Conservation (phyloP, 225 moss, liverwort and hornwort genomes). For the Climacium dendroides region DNA sequence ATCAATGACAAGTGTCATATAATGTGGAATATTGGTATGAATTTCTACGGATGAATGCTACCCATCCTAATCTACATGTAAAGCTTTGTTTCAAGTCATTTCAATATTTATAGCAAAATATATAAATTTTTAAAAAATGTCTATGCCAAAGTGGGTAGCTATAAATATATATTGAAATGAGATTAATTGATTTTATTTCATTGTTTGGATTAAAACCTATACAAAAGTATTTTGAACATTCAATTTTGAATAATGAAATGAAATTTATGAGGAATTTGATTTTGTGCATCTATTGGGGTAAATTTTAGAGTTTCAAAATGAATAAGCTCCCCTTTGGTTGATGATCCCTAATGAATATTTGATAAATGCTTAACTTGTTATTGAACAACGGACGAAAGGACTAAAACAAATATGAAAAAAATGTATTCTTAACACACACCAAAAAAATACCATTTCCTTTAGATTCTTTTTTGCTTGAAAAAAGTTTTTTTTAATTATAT, state of each 20-base stretch:
- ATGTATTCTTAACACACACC: not conserved
- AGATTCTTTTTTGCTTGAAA: not conserved
- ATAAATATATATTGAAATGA: not conserved
- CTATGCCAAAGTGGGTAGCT: rapidly evolving
- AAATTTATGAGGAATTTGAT: not conserved
- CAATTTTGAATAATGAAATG: not conserved
- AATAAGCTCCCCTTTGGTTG: not conserved
- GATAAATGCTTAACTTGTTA: not conserved
- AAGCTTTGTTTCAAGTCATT: not conserved
- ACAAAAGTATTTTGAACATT: not conserved
- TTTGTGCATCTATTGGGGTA: not conserved
- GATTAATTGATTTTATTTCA: not conserved
- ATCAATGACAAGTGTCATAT: not conserved
- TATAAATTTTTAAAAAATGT: not conserved
- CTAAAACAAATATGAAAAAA: not conserved
- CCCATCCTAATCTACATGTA: not conserved
- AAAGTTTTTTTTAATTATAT: not conserved
- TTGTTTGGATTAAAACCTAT: not conserved
- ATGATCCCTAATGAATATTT: not conserved
- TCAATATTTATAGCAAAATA: not conserved
- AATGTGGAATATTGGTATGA: rapidly evolving
- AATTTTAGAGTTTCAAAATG: not conserved
- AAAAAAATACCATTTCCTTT: not conserved
- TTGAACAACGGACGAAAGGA: not conserved
- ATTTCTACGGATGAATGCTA: not conserved